These are phyloP conservation scores for Aaosphaeria pasadenensis DNA, from an alignment of 2,329 filamentous ascomycete species.

Conservation along the genomic window DNA sequence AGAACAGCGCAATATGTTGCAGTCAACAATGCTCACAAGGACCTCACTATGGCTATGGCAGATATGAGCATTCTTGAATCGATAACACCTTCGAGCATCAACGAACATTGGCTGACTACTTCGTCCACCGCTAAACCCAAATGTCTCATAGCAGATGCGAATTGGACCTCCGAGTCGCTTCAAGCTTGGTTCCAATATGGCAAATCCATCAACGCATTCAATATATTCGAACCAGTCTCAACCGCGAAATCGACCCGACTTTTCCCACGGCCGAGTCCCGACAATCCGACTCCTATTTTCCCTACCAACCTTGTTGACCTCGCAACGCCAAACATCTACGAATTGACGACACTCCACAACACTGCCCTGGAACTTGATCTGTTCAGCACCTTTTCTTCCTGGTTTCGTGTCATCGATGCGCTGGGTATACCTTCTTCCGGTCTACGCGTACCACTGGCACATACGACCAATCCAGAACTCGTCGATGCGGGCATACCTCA, in stretches of 20 bases:
- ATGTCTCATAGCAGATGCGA: conserved; percentile 83
- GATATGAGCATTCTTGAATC: conserved; percentile 82
- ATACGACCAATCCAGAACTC: conserved; percentile 63
- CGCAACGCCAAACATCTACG: conserved; percentile 77
- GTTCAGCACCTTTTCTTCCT: conserved; percentile 62
- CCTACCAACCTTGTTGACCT: conserved; percentile 61
- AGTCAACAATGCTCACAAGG: conserved; percentile 78
- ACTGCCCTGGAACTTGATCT: conserved; percentile 65
- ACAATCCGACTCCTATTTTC: conserved; percentile 57
- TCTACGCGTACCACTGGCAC: conserved; percentile 68
- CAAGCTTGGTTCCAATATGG: conserved; percentile 65
- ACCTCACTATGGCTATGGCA: conserved; percentile 88
- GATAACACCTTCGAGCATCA: conserved; percentile 23
- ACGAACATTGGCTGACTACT: conserved; percentile 11
- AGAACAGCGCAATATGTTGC: conserved; percentile 90
- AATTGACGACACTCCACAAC: conserved; percentile 75
- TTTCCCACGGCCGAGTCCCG: conserved; percentile 53
- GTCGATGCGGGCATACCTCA: conserved; percentile 81
- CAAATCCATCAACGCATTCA: conserved; percentile 53
- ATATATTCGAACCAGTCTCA: conserved; percentile 89
- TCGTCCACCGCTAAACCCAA: conserved; percentile 22
- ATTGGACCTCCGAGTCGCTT: conserved; percentile 71
- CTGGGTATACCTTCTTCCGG: conserved; percentile 70
- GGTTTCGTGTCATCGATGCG: conserved; percentile 78
- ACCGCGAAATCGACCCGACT: conserved; percentile 70